Evolutionary conservation across 306 rosid species (phyloP), one percentile per base, ranked within the genome.

Genomic region (Prosopis cineraria): DNA sequence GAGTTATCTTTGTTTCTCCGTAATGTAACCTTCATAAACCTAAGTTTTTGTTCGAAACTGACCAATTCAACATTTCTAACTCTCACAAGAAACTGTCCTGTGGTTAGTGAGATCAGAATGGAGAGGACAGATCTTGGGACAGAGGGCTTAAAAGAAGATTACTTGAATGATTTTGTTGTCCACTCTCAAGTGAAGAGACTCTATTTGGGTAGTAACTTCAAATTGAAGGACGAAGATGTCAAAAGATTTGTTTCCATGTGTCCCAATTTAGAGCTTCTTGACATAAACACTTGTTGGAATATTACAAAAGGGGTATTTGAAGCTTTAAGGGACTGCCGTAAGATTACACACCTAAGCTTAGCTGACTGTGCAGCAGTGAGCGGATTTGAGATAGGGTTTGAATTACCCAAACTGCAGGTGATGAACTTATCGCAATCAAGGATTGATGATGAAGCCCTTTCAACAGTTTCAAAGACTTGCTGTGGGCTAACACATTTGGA

Each of bases 361-460:
- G 86, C 81, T 16, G n/a, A 3, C 0, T 66, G 82, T 67, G 45
- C 56, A 16, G 79, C 81, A 37, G 30, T 85, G 50, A 59, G 60
- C 65, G 75, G 50, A 10, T 70, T 85, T 66, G 68, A 47, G 30
- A 70, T 85, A 33, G 84, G 88, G 75, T 86, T 74, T 58, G 84
- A 88, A 53, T 72, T 90, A 44, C 75, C 90, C 10, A 56, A 88
- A 20, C 36, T 92, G 81, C 82, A 89, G 78, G 86, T 78, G 41
- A 64, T 90, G 80, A 73, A 70, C 55, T 81, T 84, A 67, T 69
- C 84, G 48, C 78, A 79, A 52, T 70, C 84, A 47, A 37, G 47
- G 43, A 84, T 91, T 60, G 82, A 76, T 29, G 97, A 92, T 76
- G 85, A 78, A 72, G 77, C 79, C 53, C 87, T 94, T 55, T 81